Base-by-base conservation (phyloP, 768 basidiomycete genomes). In the Boletus pseudopeckii region DNA sequence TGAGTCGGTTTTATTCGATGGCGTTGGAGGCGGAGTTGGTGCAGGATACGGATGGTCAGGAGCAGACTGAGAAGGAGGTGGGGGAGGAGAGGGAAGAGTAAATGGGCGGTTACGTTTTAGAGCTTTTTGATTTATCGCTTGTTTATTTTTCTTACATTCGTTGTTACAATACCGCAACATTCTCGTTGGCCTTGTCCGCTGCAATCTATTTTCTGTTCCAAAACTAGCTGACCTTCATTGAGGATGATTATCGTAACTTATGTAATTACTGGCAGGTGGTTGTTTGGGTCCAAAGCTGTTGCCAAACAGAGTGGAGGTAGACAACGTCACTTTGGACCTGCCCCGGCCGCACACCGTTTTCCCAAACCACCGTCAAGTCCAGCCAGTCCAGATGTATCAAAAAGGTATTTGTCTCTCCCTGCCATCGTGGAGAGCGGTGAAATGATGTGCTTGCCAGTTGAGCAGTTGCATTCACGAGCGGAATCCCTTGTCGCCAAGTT, bases 1-100 rank as follows among this genome's bases (percentile, higher is more conserved):
- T 72, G 22, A 81, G 82, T 4, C 71, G 76, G 18, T 90, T 90
- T 68, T 80, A 81, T 62, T 80, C 79, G 9, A 75, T 90, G 50
- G 84, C 83, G 13, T 72, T 74, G 43, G 85, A 89, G 67, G 87
- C 86, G 20, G 86, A 85, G 44, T 65, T 86, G 18, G 58, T 60
- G 1, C 45, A 33, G 10, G 52, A 48, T 13, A 8, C 4, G 0
- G 56, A 40, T 7, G 40, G 22, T 6, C 20, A 8, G 7, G 32
- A 4, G 32, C 45, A 53, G 17, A 15, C 5, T n/a, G 20, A 37
- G 1, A 3, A 7, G 15, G 55, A 26, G 22, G 26, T n/a, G 26
- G 10, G 17, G 26, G 28, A 47, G 3, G 6, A 17, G 3, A 13
- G 9, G 28, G 28, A 28, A 26, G 24, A 26, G 2, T 28, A 28